These are phyloP conservation scores for Alternaria consortialis DNA, from an alignment of 2,329 filamentous ascomycete genomes.

Conservation along the genomic window DNA sequence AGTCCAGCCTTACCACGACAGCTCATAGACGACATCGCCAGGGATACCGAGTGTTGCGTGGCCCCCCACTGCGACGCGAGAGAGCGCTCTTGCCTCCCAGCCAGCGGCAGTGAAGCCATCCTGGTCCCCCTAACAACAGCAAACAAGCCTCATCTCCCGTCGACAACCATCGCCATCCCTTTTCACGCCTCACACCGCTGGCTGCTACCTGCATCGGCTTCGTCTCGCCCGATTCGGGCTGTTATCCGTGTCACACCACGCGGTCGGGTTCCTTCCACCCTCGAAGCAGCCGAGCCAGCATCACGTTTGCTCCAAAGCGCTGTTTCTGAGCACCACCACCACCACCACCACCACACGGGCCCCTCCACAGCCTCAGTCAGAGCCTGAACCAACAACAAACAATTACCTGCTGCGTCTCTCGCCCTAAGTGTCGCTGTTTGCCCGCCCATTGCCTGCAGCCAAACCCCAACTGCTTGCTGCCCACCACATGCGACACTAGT, in stretches of 20 bases:
- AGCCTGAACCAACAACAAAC: conserved; percentile 1
- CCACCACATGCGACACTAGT: conserved; percentile 47
- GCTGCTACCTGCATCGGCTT: conserved; percentile 8
- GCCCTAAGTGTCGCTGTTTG: conserved; percentile 21
- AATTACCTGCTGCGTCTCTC: conserved; percentile 4
- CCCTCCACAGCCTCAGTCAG: conserved; percentile 7
- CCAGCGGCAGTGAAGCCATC: conserved; percentile 21
- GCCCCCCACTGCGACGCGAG: conserved; percentile 17
- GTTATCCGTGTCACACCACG: conserved; percentile 15
- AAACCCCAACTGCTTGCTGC: conserved; percentile 18
- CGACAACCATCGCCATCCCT: conserved; percentile 32
- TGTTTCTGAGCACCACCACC: conserved; percentile 14
- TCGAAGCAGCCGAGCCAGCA: conserved; percentile 18
- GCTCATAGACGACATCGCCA: background rate
- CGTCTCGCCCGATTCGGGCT: conserved; percentile 20
- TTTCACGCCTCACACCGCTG: conserved; percentile 16
- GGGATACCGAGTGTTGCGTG: conserved; percentile 17
- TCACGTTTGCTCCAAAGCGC: conserved; percentile 22
- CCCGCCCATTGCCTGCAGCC: conserved; percentile 17
- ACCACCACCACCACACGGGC: conserved; percentile 23
- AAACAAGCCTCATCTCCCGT: conserved; percentile 43
- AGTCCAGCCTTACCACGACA: conserved; percentile 20
- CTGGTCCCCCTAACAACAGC: conserved; percentile 45
- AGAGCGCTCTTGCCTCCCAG: conserved; percentile 16
- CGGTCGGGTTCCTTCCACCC: conserved; percentile 24